phyloP scores from a whole-genome alignment of 2,329 filamentous ascomycete species.

The Trichoderma asperellum region DNA sequence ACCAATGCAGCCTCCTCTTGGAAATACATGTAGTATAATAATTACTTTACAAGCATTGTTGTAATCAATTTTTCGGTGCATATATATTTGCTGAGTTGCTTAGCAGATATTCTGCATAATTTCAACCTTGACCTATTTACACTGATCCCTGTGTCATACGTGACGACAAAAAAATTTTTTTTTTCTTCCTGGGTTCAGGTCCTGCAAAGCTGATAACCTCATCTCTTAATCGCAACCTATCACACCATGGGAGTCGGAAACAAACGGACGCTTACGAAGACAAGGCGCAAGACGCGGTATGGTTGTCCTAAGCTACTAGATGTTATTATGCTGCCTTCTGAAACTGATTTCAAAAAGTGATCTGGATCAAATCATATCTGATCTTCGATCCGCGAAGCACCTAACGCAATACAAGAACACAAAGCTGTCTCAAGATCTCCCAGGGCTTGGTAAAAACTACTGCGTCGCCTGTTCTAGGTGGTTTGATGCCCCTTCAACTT shows the following conservation, averaged over 20 bases:
- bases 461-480: constrained; percentile 95
- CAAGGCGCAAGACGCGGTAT: constrained; percentile 54
- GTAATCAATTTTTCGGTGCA: neutral
- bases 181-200: neutral
- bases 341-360: constrained; percentile 60
- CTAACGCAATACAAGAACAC: constrained; percentile 76
- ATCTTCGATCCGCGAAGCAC: constrained; percentile 78
- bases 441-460: constrained; percentile 82
- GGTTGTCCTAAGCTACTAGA: neutral
- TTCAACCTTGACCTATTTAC: neutral
- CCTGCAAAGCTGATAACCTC: neutral
- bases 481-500: constrained; percentile 83
- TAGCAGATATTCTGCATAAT: neutral
- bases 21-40: neutral
- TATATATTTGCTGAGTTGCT: neutral
- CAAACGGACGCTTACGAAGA: constrained; percentile 72
- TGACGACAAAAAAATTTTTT: neutral
- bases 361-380: constrained; percentile 87
- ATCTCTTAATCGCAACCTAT: neutral
- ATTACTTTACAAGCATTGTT: neutral
- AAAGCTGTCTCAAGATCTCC: constrained; percentile 84
- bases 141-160: neutral
- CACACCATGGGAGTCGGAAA: constrained; percentile 67
- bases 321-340: neutral
- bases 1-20: neutral